Base-by-base conservation (phyloP, 768 basidiomycete species). In the Xanthoconium purpureum region DNA sequence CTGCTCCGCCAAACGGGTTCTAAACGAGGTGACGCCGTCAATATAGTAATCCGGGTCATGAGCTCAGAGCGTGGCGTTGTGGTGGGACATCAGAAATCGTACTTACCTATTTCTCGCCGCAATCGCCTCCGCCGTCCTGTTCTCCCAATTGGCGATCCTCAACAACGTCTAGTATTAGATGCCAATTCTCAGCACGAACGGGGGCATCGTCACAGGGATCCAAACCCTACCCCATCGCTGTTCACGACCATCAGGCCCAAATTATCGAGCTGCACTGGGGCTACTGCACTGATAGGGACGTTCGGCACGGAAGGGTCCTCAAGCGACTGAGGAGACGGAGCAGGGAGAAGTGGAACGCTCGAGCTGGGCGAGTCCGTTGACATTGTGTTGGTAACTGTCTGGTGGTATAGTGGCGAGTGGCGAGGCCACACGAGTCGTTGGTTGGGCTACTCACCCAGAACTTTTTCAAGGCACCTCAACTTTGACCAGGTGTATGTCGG, bases 181-280 rank as follows among this genome's bases (percentile, higher is more conserved):
- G 17, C 13, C 28, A 29, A 40, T 32, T 6, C 32, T 33, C 7
- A 33, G 24, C 12, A 11, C 43, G 36, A 37, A 38, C 32, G 32
- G 11, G 32, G 6, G 6, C 32, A 33, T 33, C 32, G 11, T 33
- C 6, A 11, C 35, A 15, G 32, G 18, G 29, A 39, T 44, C 15
- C 10, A 39, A 15, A 72, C 79, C 54, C 2, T 66, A 86, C 84
- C 50, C 85, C 85, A 71, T 88, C 80, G 40, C 73, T 79, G 65
- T 87, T 87, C 39, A 87, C 83, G 43, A 88, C 83, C 75, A 88
- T 78, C 1, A 86, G 86, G 1, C 85, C 85, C 13, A 88, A 74
- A 18, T 74, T 75, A 56, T 87, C 84, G 7, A 87, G 69, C 66
- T 77, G 82, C 48, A 84, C 69, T 3, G 75, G 64, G 35, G 66